A percentile compares a stretch with the other conserved stretches of the same genome.
phyloP scores from a whole-genome alignment of 1,139 yeast species.

The Nematodospora anomalae region DNA sequence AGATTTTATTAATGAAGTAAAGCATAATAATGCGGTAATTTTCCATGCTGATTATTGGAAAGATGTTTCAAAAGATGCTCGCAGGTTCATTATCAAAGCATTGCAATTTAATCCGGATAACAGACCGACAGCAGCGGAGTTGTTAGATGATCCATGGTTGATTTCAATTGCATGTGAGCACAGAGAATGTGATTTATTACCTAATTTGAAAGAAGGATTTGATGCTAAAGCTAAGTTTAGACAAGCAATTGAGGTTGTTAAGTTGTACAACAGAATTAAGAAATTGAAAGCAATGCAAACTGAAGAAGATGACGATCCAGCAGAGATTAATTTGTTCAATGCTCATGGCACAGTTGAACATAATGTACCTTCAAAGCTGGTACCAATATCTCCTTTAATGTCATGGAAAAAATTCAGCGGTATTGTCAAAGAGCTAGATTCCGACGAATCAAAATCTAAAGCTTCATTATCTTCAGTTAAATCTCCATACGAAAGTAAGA shows the following conservation, averaged over 20 bases:
- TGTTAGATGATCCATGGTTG: slow-evolving; percentile 73
- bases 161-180: slow-evolving; percentile 48
- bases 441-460: slow-evolving; percentile 16
- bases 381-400: slow-evolving; percentile 15
- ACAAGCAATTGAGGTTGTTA: slow-evolving; percentile 82
- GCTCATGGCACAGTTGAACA: slow-evolving; percentile 25
- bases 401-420: slow-evolving; percentile 29
- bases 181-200: slow-evolving; percentile 64
- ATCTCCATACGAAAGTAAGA: slow-evolving; percentile 18
- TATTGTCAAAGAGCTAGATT: slow-evolving; percentile 18
- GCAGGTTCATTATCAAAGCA: slow-evolving; percentile 66
- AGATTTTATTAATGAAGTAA: slow-evolving; percentile 79
- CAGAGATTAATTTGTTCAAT: slow-evolving; percentile 44
- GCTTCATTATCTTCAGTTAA: slow-evolving; percentile 20
- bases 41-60: slow-evolving; percentile 91
- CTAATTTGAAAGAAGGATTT: slow-evolving; percentile 65
- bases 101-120: slow-evolving; percentile 62
- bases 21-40: slow-evolving; percentile 64
- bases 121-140: slow-evolving; percentile 66
- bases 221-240: slow-evolving; percentile 82
- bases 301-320: slow-evolving; percentile 56
- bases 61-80: slow-evolving; percentile 71
- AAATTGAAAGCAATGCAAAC: slow-evolving; percentile 57
- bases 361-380: slow-evolving; percentile 8
- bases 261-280: slow-evolving; percentile 69